These are phyloP conservation scores for Ambrosiella xylebori DNA, from an alignment of 2,329 filamentous ascomycete species.

Conservation along the genomic window DNA sequence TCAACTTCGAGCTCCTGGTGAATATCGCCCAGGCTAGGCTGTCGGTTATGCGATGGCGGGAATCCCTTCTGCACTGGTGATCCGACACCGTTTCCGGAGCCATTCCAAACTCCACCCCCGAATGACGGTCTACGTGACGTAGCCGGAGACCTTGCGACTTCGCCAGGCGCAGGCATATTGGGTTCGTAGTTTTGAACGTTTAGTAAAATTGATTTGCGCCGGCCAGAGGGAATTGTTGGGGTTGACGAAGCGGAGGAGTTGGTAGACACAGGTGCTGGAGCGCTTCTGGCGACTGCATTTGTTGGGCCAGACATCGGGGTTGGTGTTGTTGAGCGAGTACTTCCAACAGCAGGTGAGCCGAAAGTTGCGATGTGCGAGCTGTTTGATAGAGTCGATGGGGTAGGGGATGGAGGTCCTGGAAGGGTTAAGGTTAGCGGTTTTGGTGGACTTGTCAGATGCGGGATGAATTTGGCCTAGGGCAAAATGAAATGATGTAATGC, in stretches of 20 bases:
- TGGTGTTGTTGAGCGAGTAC: neutral
- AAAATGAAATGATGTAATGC: neutral
- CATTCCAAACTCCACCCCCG: neutral
- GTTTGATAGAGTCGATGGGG: neutral
- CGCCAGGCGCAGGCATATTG: slow-evolving; percentile 46
- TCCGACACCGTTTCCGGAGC: slow-evolving; percentile 17
- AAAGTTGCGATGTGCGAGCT: neutral
- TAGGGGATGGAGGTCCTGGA: neutral
- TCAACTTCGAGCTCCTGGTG: slow-evolving; percentile 67
- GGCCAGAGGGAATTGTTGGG: slow-evolving; percentile 21
- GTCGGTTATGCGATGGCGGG: slow-evolving; percentile 37
- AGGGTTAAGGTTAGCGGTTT: slow-evolving; percentile 9
- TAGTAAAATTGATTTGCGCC: slow-evolving; percentile 52
- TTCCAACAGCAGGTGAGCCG: neutral
- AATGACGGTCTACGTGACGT: slow-evolving; percentile 14
- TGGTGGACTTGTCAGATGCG: neutral
- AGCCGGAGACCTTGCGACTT: slow-evolving; percentile 35
- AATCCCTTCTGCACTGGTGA: slow-evolving; percentile 26
- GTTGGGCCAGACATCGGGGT: neutral
- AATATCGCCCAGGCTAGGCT: slow-evolving; percentile 57
- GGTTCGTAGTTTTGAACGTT: slow-evolving; percentile 61
- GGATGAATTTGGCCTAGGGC: neutral
- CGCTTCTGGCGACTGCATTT: neutral
- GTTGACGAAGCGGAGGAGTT: neutral
- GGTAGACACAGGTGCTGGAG: neutral